Percentiles rank a stretch among this genome's conserved stretches.
phyloP scores from a whole-genome alignment of 257 asterid species.

The Gynochthodes officinalis region DNA sequence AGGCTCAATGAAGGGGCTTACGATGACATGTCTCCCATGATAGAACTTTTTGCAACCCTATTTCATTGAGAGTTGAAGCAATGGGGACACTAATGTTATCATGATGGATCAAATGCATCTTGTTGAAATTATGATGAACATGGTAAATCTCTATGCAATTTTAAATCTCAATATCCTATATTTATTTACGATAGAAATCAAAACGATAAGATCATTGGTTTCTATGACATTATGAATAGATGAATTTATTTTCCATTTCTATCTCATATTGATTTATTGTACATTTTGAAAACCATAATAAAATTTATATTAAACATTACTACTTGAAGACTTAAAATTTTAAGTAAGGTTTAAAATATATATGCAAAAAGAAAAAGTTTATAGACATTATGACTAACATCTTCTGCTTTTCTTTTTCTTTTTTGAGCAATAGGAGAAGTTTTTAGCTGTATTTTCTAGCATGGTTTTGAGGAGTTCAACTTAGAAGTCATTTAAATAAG shows the following conservation, averaged over 20 bases:
- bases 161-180: no score
- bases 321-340: conserved; percentile 20
- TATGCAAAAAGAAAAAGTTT: no score
- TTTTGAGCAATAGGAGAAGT: conserved; percentile 32
- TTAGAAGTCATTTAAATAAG: conserved; percentile 37
- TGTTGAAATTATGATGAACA: conserved; percentile 41
- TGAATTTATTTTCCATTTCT: no score
- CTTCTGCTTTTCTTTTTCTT: no score
- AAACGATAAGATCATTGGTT: no score
- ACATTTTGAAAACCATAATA: no score
- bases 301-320: no score
- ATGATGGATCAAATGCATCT: conserved; percentile 21
- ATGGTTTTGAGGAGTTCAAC: conserved; percentile 35
- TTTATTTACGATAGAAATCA: no score
- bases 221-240: no score
- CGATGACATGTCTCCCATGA: conserved; percentile 21
- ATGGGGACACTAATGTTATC: conserved; percentile 26
- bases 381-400: background rate
- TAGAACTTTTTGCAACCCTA: conserved; percentile 7
- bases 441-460: conserved; percentile 38
- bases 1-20: conserved; percentile 37
- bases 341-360: conserved; percentile 43
- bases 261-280: no score
- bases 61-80: conserved; percentile 30
- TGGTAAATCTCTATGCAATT: conserved; percentile 38